Conservation (phyloP, 352 stramenopile genomes). For the Globisporangium paddicum region DNA sequence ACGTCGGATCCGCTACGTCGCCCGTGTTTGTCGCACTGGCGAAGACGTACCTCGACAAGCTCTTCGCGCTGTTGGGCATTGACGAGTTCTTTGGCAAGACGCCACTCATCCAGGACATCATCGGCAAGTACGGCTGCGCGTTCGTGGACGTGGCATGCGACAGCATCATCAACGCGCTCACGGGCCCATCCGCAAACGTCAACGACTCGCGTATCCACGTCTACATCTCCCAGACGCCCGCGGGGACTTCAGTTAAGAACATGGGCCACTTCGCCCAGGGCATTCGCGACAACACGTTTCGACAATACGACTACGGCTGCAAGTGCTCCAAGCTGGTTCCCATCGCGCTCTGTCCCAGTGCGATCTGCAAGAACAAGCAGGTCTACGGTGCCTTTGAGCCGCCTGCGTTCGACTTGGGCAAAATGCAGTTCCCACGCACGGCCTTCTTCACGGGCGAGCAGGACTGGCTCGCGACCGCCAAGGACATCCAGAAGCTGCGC, state of each 20-base stretch:
- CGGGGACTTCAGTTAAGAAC: conserved; percentile 52
- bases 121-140: conserved; percentile 35
- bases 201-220: conserved; percentile 48
- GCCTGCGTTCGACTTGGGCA: conserved; percentile 30
- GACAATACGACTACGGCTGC: conserved; percentile 53
- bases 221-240: conserved; percentile 48
- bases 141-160: conserved; percentile 37
- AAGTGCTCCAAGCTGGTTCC: conserved; percentile 26
- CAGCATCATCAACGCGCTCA: conserved; percentile 35
- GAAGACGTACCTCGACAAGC: conserved; percentile 35
- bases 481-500: conserved; percentile 44
- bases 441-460: conserved; percentile 43
- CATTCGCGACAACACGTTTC: conserved; percentile 48
- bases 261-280: conserved; percentile 47
- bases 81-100: conserved; percentile 4
- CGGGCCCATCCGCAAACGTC: conserved; percentile 36
- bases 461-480: conserved; percentile 45
- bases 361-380: conserved; percentile 49
- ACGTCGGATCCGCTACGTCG: conserved; percentile 24
- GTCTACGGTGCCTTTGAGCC: conserved; percentile 40
- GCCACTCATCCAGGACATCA: conserved; percentile 25
- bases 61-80: conserved; percentile 30
- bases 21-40: conserved; percentile 29
- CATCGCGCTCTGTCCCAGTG: conserved; percentile 28
- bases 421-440: conserved; percentile 44